Evolutionary conservation across 331 rosid genomes (phyloP).

Genomic region (Acacia pycnantha): DNA sequence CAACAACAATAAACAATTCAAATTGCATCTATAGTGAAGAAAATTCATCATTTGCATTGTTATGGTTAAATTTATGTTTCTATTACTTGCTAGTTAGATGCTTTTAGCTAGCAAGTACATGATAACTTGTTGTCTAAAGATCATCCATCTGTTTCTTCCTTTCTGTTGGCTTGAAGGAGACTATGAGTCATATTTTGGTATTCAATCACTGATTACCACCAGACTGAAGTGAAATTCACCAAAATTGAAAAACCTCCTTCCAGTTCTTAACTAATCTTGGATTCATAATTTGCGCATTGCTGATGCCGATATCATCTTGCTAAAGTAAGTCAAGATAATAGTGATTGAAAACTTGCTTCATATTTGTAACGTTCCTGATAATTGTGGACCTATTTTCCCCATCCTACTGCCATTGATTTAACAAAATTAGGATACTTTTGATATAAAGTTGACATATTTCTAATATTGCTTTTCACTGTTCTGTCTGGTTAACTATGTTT

Average conservation of each 20-base stretch:
- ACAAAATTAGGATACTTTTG: neutral
- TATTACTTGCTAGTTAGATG: neutral
- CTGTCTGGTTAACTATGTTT: neutral
- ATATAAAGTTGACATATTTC: neutral
- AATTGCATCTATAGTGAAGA: neutral
- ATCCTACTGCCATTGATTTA: neutral
- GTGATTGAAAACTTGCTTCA: neutral
- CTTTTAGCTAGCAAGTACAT: neutral
- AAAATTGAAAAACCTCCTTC: neutral
- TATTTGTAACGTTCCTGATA: neutral
- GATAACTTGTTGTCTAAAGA: neutral
- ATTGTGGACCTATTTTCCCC: neutral
- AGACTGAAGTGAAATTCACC: neutral
- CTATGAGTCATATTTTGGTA: slow-evolving; percentile 13
- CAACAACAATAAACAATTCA: neutral
- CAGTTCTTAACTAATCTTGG: neutral
- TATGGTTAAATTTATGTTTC: slow-evolving; percentile 15
- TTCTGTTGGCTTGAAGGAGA: slow-evolving; percentile 1
- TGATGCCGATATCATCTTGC: neutral
- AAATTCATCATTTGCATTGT: neutral
- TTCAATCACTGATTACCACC: neutral
- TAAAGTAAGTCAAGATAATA: neutral
- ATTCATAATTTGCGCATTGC: neutral
- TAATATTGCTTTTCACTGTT: neutral
- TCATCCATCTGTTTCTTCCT: neutral